These are phyloP conservation scores for Rhododendron vialii DNA, from an alignment of 148 eudicot species.

Conservation along the genomic window DNA sequence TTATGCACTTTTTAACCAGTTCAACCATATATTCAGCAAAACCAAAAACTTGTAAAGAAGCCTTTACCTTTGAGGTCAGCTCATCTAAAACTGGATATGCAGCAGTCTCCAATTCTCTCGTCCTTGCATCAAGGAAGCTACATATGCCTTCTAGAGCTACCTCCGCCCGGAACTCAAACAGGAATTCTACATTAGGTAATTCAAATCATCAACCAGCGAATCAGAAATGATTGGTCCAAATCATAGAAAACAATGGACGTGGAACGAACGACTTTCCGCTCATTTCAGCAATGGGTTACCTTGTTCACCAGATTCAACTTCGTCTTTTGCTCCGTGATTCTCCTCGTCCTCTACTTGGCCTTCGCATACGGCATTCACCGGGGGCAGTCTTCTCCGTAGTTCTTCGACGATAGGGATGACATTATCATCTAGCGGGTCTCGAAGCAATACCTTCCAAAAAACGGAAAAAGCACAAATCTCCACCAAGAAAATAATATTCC, in stretches of 20 bases:
- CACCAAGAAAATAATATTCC: not conserved
- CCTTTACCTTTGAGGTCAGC: conserved; percentile 71
- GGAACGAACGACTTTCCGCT: not conserved
- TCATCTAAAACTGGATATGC: conserved; percentile 95
- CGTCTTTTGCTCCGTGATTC: not conserved
- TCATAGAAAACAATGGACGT: not conserved
- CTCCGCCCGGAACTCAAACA: conserved; percentile 87
- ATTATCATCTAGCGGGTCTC: conserved; percentile 70
- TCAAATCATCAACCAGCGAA: conserved; percentile 9
- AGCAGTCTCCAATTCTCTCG: conserved; percentile 65
- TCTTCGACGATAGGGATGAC: conserved; percentile 70
- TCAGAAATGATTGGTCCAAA: not conserved
- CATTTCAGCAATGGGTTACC: not conserved
- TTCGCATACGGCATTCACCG: conserved; percentile 22
- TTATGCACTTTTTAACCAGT: not conserved
- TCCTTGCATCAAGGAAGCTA: conserved; percentile 77
- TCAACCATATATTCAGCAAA: not conserved
- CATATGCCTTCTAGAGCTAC: conserved; percentile 84
- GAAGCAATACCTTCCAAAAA: conserved; percentile 56
- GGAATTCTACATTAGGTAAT: conserved; percentile 48
- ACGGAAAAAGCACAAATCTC: not conserved
- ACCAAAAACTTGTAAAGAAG: not conserved
- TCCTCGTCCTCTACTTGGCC: conserved; percentile 47
- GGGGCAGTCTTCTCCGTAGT: conserved; percentile 60
- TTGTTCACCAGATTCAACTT: conserved; percentile 31